Base-by-base conservation (phyloP, 129 eudicot species). In the Flaveria ramosissima region DNA sequence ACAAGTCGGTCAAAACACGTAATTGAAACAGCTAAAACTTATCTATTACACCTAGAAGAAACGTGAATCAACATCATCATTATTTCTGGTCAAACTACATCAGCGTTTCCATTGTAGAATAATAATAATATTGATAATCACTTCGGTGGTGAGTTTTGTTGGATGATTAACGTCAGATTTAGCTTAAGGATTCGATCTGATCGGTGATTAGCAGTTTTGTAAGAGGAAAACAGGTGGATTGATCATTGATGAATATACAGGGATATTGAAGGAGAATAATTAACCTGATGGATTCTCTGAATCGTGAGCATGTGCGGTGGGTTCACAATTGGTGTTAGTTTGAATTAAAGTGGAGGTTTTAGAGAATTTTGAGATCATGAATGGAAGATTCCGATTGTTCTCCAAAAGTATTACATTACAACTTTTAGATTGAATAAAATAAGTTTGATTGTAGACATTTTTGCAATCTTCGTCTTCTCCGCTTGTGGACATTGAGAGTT, bases 1-100 rank as follows among this genome's bases (percentile, higher is more conserved):
- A 59, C 11, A 67, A 43, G 39, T 56, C 19, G 70, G 76, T 77
- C 81, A 77, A 77, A 56, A 77, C 81, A 77, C 81, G 81, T 20
- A 16, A 55, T 7, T 56, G 52, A 46, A 39, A 63, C 71, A 12
- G 47, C 17, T 36, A 10, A 26, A 27, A 32, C 26, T 67, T n/a
- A 41, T 77, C 67, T 16, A 45, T 42, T 39, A 43, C 43, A 24
- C 41, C 70, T 42, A 56, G 24, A 77, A 69, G 76, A 19, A 69
- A 69, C 70, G 50, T 68, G 32, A 68, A 55, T 59, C 30, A 56
- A 42, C 27, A 1, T 61, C 1, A 26, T 19, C 4, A 26, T 19
- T 9, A 46, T 11, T 42, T 55, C 60, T 56, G 75, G 76, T 77
- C 68, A 68, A 77, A 68, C 10, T 23, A 46, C 59, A 53, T 68